phyloP scores from a whole-genome alignment of 2,329 filamentous ascomycete genomes.

The Achaetomium macrosporum region DNA sequence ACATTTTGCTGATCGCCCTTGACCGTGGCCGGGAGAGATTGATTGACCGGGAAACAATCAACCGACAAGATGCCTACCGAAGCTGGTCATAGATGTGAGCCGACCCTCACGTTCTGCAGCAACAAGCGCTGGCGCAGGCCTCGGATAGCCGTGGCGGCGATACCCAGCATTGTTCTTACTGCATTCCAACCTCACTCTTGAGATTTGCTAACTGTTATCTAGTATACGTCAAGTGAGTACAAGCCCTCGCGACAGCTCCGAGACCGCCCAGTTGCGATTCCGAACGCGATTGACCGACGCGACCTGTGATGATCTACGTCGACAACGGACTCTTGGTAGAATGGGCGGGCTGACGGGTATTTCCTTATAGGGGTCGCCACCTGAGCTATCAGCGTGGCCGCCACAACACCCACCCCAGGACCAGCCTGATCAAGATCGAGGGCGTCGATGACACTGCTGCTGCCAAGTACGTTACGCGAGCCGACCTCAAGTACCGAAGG shows the following conservation, averaged over 20 bases:
- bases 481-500: not conserved
- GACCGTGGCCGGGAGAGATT: conserved; percentile 30
- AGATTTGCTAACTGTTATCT: conserved; percentile 37
- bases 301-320: conserved; percentile 3
- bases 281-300: conserved; percentile 20
- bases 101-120: conserved; percentile 19
- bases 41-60: conserved; percentile 30
- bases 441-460: conserved; percentile 86
- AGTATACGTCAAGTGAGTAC: conserved; percentile 89
- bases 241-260: conserved; percentile 17
- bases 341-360: conserved; percentile 23
- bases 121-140: conserved; percentile 10
- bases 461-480: conserved; percentile 62
- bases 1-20: conserved; percentile 27
- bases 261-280: conserved; percentile 10
- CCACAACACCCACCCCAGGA: conserved; percentile 84
- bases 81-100: conserved; percentile 85
- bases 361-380: conserved; percentile 76
- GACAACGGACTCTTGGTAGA: conserved; percentile 10
- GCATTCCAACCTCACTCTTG: conserved; percentile 5
- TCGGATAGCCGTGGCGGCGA: conserved; percentile 12
- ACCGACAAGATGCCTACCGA: conserved; percentile 74
- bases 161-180: conserved; percentile 7
- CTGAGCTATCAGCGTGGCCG: conserved; percentile 96
- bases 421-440: conserved; percentile 96